phyloP scores from a whole-genome alignment of 2,329 filamentous ascomycete genomes.

The Fusarium sp. region DNA sequence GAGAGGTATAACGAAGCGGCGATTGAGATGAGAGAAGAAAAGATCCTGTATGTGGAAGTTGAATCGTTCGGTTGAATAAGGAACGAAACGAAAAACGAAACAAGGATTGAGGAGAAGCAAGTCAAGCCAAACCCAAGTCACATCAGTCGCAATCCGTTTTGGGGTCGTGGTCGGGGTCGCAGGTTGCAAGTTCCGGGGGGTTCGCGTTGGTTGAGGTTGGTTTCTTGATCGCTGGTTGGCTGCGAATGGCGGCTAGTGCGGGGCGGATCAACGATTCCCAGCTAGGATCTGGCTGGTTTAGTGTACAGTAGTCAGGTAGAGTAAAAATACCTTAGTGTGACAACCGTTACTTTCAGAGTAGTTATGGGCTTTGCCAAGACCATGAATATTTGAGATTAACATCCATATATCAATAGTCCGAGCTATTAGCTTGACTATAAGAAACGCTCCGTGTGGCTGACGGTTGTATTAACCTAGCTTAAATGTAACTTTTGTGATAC shows the following conservation, averaged over 20 bases:
- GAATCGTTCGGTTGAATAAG: slow-evolving; percentile 12
- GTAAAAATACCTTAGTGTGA: not conserved
- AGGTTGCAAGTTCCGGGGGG: slow-evolving; percentile 31
- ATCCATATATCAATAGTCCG: not conserved
- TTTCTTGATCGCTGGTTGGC: slow-evolving; percentile 33
- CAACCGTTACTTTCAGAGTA: not conserved
- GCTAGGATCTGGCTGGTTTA: slow-evolving; percentile 20
- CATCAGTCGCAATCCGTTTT: slow-evolving; percentile 29
- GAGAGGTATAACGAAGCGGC: slow-evolving; percentile 4
- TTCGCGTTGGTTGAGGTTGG: slow-evolving; percentile 11
- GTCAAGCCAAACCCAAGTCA: slow-evolving; percentile 20
- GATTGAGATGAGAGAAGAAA: slow-evolving; percentile 12
- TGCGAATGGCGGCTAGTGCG: slow-evolving; percentile 19
- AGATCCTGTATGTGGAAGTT: slow-evolving; percentile 1
- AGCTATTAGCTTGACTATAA: too few species aligned
- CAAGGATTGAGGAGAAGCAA: slow-evolving; percentile 39
- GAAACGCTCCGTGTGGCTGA: not conserved
- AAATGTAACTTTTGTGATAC: too few species aligned
- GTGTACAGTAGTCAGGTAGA: not conserved
- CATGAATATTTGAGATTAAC: not conserved
- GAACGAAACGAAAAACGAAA: slow-evolving; percentile 16
- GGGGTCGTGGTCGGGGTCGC: slow-evolving; percentile 24
- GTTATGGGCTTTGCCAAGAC: too few species aligned
- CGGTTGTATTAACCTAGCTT: not conserved
- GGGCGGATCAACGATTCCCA: slow-evolving; percentile 49